Evolutionary conservation across 495 filamentous ascomycete species (phyloP).

Genomic region (Penicillium bovifimosum): DNA sequence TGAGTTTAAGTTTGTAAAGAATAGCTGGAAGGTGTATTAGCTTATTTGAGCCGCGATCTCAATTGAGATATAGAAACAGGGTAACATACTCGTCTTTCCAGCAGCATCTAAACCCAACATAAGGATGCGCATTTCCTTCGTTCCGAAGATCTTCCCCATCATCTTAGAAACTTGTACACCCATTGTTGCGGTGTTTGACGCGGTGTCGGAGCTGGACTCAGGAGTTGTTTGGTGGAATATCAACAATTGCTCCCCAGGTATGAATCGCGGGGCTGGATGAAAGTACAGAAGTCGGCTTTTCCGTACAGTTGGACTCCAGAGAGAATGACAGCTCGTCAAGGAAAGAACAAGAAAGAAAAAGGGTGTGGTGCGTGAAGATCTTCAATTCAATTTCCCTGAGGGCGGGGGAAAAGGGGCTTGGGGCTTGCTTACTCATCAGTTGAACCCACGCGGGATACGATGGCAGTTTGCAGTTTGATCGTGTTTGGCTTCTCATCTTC

Average conservation of each 20-base stretch:
- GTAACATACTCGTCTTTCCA: slow-evolving; percentile 80
- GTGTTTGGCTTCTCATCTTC: no score
- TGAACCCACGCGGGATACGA: slow-evolving; percentile 13
- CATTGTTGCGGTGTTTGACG: slow-evolving; percentile 48
- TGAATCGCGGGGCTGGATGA: not conserved
- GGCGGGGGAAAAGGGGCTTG: slow-evolving; percentile 39
- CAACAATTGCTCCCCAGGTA: slow-evolving; percentile 2
- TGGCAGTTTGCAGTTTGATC: not conserved
- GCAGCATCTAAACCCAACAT: slow-evolving; percentile 98
- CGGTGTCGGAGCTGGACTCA: slow-evolving; percentile 7
- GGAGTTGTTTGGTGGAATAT: not conserved
- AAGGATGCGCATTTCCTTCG: slow-evolving; percentile 95
- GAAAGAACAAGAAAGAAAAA: not conserved
- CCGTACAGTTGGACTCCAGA: not conserved
- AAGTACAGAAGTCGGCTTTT: not conserved
- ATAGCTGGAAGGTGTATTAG: slow-evolving; percentile 54
- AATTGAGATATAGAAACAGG: not conserved
- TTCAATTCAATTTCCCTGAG: slow-evolving; percentile 14
- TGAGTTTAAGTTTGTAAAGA: slow-evolving; percentile 97
- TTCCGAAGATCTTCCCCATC: slow-evolving; percentile 96
- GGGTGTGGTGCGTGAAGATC: slow-evolving; percentile 5
- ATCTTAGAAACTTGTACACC: slow-evolving; percentile 79
- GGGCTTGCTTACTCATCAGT: slow-evolving; percentile 31
- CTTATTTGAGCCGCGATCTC: not conserved
- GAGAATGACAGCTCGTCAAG: slow-evolving; percentile 4